phyloP scores from a whole-genome alignment of 148 eudicot genomes.

The Fagopyrum homotropicum region DNA sequence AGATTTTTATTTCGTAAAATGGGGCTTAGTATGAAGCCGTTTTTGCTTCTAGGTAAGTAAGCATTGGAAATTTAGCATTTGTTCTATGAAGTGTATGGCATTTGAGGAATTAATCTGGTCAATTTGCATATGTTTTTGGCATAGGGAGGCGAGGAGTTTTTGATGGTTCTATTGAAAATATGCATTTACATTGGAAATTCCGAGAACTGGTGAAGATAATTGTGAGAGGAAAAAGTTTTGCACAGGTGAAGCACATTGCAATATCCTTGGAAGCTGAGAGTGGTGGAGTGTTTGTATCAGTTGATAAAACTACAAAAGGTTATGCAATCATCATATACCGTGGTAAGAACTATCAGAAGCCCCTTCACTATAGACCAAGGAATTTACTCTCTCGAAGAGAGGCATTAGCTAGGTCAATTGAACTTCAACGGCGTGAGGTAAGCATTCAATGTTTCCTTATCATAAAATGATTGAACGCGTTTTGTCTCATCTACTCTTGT shows the following conservation, averaged over 20 bases:
- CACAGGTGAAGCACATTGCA: conserved; percentile 77
- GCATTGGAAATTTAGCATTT: not conserved
- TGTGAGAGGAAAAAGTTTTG: conserved; percentile 50
- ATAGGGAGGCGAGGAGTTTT: conserved; percentile 76
- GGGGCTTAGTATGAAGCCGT: conserved; percentile 96
- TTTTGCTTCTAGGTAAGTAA: conserved; percentile 78
- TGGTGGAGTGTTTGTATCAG: conserved; percentile 68
- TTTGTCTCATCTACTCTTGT: not conserved
- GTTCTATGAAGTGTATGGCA: not conserved
- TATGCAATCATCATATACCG: conserved; percentile 70
- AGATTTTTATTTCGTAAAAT: conserved; percentile 79
- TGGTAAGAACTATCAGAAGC: conserved; percentile 86
- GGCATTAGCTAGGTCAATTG: conserved; percentile 91
- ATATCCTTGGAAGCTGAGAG: conserved; percentile 81
- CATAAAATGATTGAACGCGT: not conserved
- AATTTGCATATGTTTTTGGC: conserved; percentile 8
- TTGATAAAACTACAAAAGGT: conserved; percentile 76
- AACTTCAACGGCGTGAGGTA: conserved; percentile 30
- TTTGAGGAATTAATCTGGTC: conserved; percentile 5
- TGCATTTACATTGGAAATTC: conserved; percentile 89
- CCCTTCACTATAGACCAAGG: conserved; percentile 46
- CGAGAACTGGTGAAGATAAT: conserved; percentile 80
- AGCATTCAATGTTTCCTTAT: not conserved
- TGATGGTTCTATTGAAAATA: conserved; percentile 79
- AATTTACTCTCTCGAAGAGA: conserved; percentile 74